These are phyloP conservation scores for Ogataea pilisensis DNA, from an alignment of 805 yeast genomes.

Conservation along the genomic window DNA sequence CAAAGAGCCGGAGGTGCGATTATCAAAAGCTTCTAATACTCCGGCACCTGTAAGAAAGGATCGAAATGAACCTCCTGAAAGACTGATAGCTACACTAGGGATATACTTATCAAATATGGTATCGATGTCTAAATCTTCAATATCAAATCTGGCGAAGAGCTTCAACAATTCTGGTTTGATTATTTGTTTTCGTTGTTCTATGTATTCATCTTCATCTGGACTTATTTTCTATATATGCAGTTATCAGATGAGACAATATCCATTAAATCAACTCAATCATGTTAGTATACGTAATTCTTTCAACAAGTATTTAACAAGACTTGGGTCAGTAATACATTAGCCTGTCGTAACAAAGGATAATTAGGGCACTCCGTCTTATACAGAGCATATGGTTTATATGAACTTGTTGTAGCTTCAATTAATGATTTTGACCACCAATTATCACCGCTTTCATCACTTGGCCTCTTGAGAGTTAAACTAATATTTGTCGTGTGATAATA, in stretches of 20 bases:
- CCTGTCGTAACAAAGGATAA: constrained; percentile 9
- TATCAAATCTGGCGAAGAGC: constrained; percentile 3
- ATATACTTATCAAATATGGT: not conserved
- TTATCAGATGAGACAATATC: no score
- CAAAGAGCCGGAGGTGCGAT: constrained; percentile 35
- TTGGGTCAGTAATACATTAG: constrained; percentile 2
- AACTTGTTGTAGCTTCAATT: not conserved
- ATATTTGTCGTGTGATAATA: no score
- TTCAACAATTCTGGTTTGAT: constrained; percentile 3
- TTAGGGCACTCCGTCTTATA: constrained; percentile 11
- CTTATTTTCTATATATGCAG: constrained; percentile 5
- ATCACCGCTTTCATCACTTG: no score
- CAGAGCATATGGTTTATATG: not conserved
- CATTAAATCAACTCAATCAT: no score
- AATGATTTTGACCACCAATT: no score
- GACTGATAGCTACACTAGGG: constrained; percentile 35
- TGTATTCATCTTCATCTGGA: constrained; percentile 9
- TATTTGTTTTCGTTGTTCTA: constrained; percentile 3
- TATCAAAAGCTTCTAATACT: constrained; percentile 46
- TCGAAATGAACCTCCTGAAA: constrained; percentile 54
- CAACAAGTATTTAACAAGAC: no score
- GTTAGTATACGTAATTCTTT: not conserved
- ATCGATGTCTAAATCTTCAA: not conserved
- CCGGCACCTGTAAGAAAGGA: constrained; percentile 62
- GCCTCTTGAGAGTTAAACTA: no score